phyloP scores from a whole-genome alignment of 495 filamentous ascomycete species.

The Pyronema domesticum region DNA sequence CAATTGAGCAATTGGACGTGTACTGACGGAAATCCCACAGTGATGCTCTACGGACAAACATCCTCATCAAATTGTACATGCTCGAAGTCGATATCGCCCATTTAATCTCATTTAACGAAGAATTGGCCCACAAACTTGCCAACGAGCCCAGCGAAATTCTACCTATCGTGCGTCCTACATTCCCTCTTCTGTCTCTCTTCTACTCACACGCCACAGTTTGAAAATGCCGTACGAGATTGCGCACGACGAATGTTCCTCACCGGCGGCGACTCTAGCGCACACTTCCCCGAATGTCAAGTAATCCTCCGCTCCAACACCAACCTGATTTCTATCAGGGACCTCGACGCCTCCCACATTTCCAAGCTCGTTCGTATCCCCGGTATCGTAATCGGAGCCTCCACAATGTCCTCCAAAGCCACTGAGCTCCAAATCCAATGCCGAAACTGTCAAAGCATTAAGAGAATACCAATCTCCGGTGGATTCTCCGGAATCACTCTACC shows the following conservation, averaged over 20 bases:
- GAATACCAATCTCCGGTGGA: conserved; percentile 56
- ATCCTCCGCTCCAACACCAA: conserved; percentile 84
- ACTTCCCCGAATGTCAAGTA: conserved; percentile 79
- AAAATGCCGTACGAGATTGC: conserved; percentile 72
- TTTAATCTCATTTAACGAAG: conserved; percentile 90
- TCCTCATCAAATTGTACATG: conserved; percentile 82
- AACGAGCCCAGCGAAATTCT: conserved; percentile 87
- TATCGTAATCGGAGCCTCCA: conserved; percentile 94
- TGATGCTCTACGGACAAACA: conserved; percentile 92
- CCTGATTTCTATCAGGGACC: conserved; percentile 79
- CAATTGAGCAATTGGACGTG: conserved; percentile 6
- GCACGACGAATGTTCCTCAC: conserved; percentile 78
- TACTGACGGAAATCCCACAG: conserved; percentile 31
- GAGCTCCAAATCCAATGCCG: conserved; percentile 73
- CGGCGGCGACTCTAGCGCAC: conserved; percentile 38
- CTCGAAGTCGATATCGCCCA: conserved; percentile 96
- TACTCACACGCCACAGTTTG: conserved; percentile 46
- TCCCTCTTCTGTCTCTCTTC: not conserved
- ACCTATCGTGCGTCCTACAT: conserved; percentile 48
- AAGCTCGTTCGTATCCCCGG: conserved; percentile 90
- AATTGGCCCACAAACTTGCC: conserved; percentile 76
- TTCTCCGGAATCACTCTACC: conserved; percentile 76
- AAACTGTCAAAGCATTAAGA: conserved; percentile 59
- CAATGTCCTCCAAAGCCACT: conserved; percentile 89
- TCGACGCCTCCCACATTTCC: conserved; percentile 84